Base-by-base conservation (phyloP, 2,329 filamentous ascomycete genomes). In the Aureobasidium sp. region DNA sequence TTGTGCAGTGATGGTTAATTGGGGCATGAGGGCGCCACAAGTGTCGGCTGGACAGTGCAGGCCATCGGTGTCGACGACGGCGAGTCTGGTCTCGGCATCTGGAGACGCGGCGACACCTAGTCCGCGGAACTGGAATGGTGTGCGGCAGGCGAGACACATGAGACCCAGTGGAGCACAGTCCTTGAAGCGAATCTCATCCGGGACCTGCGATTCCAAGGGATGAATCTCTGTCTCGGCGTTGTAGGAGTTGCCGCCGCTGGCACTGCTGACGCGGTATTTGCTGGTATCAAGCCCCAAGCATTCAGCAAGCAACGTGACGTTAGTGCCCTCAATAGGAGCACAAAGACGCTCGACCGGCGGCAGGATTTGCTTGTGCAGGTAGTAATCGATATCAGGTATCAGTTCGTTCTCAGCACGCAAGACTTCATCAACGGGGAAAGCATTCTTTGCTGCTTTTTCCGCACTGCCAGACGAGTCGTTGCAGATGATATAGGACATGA, bases 341-440 rank as follows among this genome's bases (percentile, higher is more conserved):
- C 94, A 99, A 25, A 99, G 86, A 82, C 94, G 90, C 78, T 99
- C 94, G 29, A 99, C 94, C 0, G 94, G 94, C 12, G 94, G 94
- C 76, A 99, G 91, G 63, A 99, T 97, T 75, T 99, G 94, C 79
- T 99, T 99, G 79, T 91, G 88, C 42, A 99, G 85, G 74, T 99
- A 99, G 84, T 92, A 97, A 72, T 99, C 94, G n/a, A 97, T 84
- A 71, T 99, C 94, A 2, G 92, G 90, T 63, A 87, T 83, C 7
- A 99, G 82, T 1, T 80, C 87, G 1, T 87, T 86, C 67, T 89
- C 89, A 17, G 84, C 72, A 71, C 94, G 95, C 63, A 90, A 79
- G 20, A 96, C 86, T 73, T 99, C 94, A 62, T 91, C 87, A 1
- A 90, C 87, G 5, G 89, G 87, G 73, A 90, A 93, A 3, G 94